phyloP scores from a whole-genome alignment of 148 eudicot genomes.

The Silene latifolia region DNA sequence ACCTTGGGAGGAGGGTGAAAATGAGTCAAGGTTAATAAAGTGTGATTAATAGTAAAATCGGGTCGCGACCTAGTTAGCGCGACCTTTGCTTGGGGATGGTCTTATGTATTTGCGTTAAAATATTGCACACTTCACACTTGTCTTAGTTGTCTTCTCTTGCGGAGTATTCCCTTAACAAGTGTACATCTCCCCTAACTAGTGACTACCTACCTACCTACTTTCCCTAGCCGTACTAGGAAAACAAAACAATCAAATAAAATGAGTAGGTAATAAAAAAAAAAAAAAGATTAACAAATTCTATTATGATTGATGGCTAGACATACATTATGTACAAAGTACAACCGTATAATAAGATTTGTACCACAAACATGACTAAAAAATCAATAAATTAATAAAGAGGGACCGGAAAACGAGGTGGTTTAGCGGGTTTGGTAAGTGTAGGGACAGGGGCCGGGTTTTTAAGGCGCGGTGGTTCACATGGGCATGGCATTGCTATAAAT shows the following conservation, averaged over 20 bases:
- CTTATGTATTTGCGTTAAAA: background rate
- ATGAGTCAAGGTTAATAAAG: no score
- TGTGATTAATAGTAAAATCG: no score
- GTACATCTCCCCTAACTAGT: background rate
- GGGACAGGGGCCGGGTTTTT: conserved; percentile 21
- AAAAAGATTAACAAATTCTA: conserved; percentile 1
- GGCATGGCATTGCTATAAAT: conserved; percentile 81
- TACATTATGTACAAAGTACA: background rate
- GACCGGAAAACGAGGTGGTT: conserved; percentile 47
- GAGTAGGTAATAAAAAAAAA: background rate
- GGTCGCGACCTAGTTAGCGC: no score
- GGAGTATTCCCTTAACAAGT: background rate
- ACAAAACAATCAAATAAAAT: background rate
- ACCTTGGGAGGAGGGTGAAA: no score
- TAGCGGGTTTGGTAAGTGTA: conserved; percentile 36
- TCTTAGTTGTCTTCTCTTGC: background rate
- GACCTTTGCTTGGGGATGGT: no score
- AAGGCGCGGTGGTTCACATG: conserved; percentile 49
- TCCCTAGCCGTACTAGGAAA: background rate
- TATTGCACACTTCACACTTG: background rate
- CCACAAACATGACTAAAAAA: background rate
- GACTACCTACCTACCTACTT: background rate
- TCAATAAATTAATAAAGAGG: conserved; percentile 32
- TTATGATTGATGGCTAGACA: conserved; percentile 3
- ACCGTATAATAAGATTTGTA: conserved; percentile 5